Percentiles rank a stretch among this genome's conserved stretches.
These are phyloP conservation scores for Xylariaceae sp. DNA, from an alignment of 2,329 filamentous ascomycete species.

Conservation along the genomic window DNA sequence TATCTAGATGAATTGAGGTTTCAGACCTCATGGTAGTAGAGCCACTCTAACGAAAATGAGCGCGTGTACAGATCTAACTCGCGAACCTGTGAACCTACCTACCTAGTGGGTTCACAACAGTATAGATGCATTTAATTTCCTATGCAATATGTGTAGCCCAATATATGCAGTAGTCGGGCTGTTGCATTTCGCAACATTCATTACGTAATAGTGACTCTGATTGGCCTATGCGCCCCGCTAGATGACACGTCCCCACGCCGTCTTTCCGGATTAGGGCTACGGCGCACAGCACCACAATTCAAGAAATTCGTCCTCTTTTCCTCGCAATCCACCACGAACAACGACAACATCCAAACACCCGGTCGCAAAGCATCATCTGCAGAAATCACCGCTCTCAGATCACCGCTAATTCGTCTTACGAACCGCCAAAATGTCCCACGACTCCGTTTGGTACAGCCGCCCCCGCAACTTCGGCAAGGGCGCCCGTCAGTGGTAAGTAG, in stretches of 20 bases:
- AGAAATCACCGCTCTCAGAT: constrained; percentile 8
- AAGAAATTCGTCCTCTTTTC: constrained; percentile 7
- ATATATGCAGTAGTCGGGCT: no score
- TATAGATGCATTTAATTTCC: no score
- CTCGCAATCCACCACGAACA: constrained; percentile 3
- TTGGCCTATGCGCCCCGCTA: not conserved
- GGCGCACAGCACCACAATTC: constrained; percentile 11
- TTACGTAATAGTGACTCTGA: no score
- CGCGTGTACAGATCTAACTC: no score
- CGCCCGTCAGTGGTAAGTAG: constrained; percentile 78
- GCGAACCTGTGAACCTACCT: no score
- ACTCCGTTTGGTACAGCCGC: constrained; percentile 98
- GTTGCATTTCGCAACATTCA: no score
- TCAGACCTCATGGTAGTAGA: no score
- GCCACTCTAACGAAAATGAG: no score
- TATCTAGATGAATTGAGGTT: no score
- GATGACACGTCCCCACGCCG: not conserved
- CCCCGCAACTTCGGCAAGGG: constrained; percentile 97
- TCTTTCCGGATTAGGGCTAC: constrained; percentile 8
- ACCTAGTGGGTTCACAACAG: no score
- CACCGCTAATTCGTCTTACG: constrained; percentile 6
- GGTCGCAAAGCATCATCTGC: constrained; percentile 11
- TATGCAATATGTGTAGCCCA: no score
- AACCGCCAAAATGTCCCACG: constrained; percentile 57
- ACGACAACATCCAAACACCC: constrained; percentile 2